Evolutionary conservation across 371 early-diverging fungal species (phyloP), one percentile per base, ranked within the genome.

Genomic region (Mortierella sp.): DNA sequence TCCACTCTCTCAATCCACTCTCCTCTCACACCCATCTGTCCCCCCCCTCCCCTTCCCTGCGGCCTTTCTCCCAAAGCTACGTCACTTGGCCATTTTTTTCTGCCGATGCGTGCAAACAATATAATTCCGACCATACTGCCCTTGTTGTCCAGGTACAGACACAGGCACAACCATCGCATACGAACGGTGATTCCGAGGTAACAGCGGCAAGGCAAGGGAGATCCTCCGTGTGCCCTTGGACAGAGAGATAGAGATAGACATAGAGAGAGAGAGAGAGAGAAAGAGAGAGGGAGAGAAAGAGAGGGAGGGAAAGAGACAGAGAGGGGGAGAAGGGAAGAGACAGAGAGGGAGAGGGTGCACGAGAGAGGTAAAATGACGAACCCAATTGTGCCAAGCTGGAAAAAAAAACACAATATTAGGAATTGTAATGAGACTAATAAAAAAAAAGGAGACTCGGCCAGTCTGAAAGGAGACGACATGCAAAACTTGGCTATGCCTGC

Each of bases 241-340:
- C 3, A 9, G 30, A 30, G 18, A 26, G 51, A 50, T 2, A 51
- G 55, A 12, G 29, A 53, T n/a, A 63, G 28, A 14, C 0, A 53
- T 51, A 53, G n/a, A 19, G 7, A 50, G 37, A 19, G 53, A 12
- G 21, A 60, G 46, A 68, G 45, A 37, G 23, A 55, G 25, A 47
- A 30, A 21, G 25, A 12, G 45, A 37, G 43, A 37, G 53, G 16
- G 19, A 44, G 46, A 19, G 15, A 1, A 15, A 29, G 5, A 9
- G 45, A 7, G 43, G 28, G 28, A 26, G 25, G 21, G 15, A 15
- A 28, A n/a, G 30, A 45, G 21, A 19, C 2, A 19, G 44, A 58
- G 18, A n/a, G 59, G 37, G 59, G 9, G 6, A 37, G 43, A 12
- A 15, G 18, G 15, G 21, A 28, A n/a, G 30, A 45, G 21, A 19